These are phyloP conservation scores for Oryza nivara DNA, from an alignment of 176 grass and related monocot species.

Conservation along the genomic window DNA sequence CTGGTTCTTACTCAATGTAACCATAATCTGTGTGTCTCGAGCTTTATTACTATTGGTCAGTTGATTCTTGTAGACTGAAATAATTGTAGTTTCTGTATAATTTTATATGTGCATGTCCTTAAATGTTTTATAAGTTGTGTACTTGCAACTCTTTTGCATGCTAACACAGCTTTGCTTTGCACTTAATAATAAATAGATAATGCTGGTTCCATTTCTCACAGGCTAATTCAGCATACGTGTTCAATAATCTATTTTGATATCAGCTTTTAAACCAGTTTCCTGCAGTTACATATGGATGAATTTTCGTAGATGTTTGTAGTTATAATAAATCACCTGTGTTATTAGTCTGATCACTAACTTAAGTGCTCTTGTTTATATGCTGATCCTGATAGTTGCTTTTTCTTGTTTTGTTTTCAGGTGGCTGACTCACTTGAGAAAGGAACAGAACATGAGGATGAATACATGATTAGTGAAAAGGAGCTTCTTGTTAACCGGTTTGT, in stretches of 20 bases:
- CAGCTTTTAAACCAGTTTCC: not conserved
- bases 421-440: conserved; percentile 99
- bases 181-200: not conserved
- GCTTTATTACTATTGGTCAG: not conserved
- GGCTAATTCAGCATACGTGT: not conserved
- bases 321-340: not conserved
- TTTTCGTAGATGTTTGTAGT: not conserved
- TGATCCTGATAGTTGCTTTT: conserved; percentile 34
- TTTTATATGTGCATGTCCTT: not conserved
- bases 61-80: not conserved
- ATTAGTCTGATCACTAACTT: not conserved
- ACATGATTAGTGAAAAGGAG: conserved; percentile 99
- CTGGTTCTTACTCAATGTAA: conserved; percentile 18
- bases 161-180: not conserved
- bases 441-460: conserved; percentile 99
- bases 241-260: not conserved
- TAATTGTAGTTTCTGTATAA: not conserved
- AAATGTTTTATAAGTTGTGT: not conserved
- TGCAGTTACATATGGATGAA: not conserved
- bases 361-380: conserved; percentile 21
- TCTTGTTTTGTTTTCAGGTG: conserved; percentile 57
- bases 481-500: conserved; percentile 94
- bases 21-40: not conserved
- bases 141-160: not conserved
- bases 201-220: not conserved